A percentile compares a stretch with the other conserved stretches of the same genome.
These are phyloP conservation scores for Stentor roeselii DNA, from an alignment of 73 alveolate species.

Conservation along the genomic window DNA sequence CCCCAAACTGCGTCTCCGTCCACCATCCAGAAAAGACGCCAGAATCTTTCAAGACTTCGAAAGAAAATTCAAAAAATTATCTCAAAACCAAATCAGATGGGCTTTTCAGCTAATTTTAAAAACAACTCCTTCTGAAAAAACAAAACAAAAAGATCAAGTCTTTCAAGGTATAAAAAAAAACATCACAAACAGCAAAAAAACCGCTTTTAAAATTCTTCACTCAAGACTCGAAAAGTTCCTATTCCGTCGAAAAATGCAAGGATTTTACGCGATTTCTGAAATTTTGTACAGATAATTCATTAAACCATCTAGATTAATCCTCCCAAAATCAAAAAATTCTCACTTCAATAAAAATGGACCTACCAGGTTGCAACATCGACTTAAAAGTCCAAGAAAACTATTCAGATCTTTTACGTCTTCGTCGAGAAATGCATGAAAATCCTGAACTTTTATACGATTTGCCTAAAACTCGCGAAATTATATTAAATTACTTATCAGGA, in stretches of 20 bases:
- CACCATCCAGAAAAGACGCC: not conserved
- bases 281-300: not conserved
- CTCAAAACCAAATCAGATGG: not conserved
- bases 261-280: not conserved
- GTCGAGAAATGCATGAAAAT: constrained; percentile 31
- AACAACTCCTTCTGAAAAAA: not conserved
- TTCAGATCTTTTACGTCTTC: not conserved
- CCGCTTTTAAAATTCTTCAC: constrained; percentile 3
- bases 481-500: constrained; percentile 2
- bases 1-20: not conserved
- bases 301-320: too few species aligned
- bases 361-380: too few species aligned
- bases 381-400: constrained; percentile 21
- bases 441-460: constrained; percentile 34
- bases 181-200: not conserved
- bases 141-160: not conserved
- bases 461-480: constrained; percentile 4
- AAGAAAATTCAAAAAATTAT: too few species aligned
- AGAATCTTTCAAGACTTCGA: not conserved
- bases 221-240: not conserved
- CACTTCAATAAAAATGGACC: too few species aligned
- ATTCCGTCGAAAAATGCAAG: constrained; percentile 7
- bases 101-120: not conserved
- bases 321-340: too few species aligned
- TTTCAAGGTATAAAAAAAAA: not conserved